Percentiles rank a stretch among this genome's conserved stretches.
Evolutionary conservation across 73 alveolate genomes (phyloP).

Genomic region (Halteria grandinella): DNA sequence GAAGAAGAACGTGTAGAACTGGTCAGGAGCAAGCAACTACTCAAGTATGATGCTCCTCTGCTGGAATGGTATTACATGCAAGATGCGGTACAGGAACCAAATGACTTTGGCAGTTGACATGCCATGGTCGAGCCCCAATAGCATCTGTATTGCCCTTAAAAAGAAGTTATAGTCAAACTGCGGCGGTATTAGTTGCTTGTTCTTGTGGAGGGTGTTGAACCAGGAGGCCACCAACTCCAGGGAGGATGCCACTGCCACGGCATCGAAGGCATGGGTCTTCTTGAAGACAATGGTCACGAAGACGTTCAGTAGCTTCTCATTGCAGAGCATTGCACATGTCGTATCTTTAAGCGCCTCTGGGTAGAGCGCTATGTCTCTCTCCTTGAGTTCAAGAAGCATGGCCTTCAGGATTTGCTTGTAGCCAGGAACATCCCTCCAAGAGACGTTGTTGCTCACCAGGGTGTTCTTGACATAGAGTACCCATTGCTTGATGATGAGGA

Average conservation of each 20-base stretch:
- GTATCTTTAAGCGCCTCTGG: conserved; percentile 86
- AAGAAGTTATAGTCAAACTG: conserved; percentile 73
- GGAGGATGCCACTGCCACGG: conserved; percentile 59
- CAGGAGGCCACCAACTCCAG: conserved; percentile 72
- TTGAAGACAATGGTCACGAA: conserved; percentile 74
- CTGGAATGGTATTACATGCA: conserved; percentile 59
- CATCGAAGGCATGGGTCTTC: conserved; percentile 77
- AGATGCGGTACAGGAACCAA: conserved; percentile 69
- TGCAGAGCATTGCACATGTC: conserved; percentile 67
- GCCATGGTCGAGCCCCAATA: conserved; percentile 71
- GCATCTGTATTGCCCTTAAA: conserved; percentile 70
- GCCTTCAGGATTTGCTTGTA: conserved; percentile 75
- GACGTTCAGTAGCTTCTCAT: conserved; percentile 67
- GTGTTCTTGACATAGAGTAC: conserved; percentile 70
- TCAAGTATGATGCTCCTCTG: conserved; percentile 39
- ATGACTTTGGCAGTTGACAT: conserved; percentile 71
- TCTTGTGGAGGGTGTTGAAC: conserved; percentile 57
- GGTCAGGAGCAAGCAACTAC: conserved; percentile 48
- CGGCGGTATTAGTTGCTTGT: conserved; percentile 73
- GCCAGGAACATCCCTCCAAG: conserved; percentile 89
- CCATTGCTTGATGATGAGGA: conserved; percentile 81
- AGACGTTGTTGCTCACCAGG: conserved; percentile 71
- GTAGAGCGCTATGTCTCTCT: conserved; percentile 74
- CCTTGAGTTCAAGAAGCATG: conserved; percentile 78
- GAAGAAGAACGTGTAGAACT: conserved; percentile 67